Base-by-base conservation (phyloP, 148 eudicot species). In the Silene conica region DNA sequence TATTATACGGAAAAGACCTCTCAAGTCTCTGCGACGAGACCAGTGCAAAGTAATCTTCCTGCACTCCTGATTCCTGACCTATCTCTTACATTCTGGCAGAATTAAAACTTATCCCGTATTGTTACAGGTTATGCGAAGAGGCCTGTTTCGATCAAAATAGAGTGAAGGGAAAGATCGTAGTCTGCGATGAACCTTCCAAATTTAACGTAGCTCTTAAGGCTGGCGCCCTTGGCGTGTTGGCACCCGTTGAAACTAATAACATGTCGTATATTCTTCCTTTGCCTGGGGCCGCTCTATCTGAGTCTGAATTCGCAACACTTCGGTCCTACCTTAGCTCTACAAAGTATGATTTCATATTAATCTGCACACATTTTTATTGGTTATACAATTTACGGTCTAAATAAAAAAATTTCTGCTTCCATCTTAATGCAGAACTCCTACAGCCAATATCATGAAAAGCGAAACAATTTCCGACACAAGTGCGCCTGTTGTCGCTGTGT, bases 111-210 rank as follows among this genome's bases (percentile, higher is more conserved):
- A 26, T 26, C 28, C 1, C 28, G 28, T 26, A 26, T 26, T 26
- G 28, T 26, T 26, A 26, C 66, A 83, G 83, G 22, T 1, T 1
- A 15, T 80, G 86, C 43, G 0, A 0, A 0, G 54, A 22, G 0
- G 34, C 18, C 5, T 81, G 84, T 50, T 34, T 82, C n/a, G 80
- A 82, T 48, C 21, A 19, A 22, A 69, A 19, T 3, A 50, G 34
- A 63, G 85, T 77, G 58, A 79, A 70, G 62, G 87, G 83, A 5
- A 84, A 84, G 72, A 82, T 84, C 1, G 69, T 82, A 31, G 69
- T 82, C 6, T 82, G 85, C 62, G 79, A 77, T 7, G 9, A 60
- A 6, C 0, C 13, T 0, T 4, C 0, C 26, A 28, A 34, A 31
- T 21, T 23, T 3, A 15, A 2, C 5, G 61, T 48, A 48, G 81